Conservation (phyloP, 2,329 filamentous ascomycete species). For the Rutstroemia sydowiana region DNA sequence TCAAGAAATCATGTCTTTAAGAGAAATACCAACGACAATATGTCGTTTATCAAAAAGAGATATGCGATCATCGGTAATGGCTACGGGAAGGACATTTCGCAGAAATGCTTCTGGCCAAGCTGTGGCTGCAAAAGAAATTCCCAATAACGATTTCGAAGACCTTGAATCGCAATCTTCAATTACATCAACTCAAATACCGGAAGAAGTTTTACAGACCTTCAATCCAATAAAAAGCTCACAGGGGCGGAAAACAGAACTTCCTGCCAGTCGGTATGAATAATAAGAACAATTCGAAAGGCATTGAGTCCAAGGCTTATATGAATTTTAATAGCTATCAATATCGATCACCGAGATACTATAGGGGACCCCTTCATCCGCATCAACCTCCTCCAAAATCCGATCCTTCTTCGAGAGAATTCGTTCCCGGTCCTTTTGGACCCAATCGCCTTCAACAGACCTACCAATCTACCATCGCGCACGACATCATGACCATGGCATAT, state of each 20-base stretch:
- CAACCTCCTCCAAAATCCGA: constrained; percentile 83
- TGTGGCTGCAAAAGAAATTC: constrained; percentile 16
- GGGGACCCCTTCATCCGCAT: constrained; percentile 86
- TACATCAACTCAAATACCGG: constrained; percentile 28
- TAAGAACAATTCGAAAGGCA: neutral
- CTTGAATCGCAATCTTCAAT: constrained; percentile 41
- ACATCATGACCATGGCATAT: constrained; percentile 86
- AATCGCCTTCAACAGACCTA: constrained; percentile 87
- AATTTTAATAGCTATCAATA: constrained; percentile 70
- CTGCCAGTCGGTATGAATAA: constrained; percentile 33
- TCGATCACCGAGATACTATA: constrained; percentile 88
- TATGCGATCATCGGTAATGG: constrained; percentile 12
- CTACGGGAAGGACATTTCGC: constrained; percentile 12
- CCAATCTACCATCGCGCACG: constrained; percentile 75
- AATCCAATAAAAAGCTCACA: constrained; percentile 41
- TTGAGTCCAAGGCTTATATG: constrained; percentile 10
- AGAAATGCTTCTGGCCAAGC: constrained; percentile 27
- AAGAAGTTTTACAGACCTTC: constrained; percentile 34
- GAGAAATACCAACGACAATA: constrained; percentile 27
- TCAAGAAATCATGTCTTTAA: constrained; percentile 26
- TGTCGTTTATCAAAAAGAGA: constrained; percentile 23
- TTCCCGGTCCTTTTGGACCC: constrained; percentile 83
- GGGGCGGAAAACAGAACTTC: constrained; percentile 32
- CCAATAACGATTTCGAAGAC: constrained; percentile 32
- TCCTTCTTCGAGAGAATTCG: constrained; percentile 78